A percentile compares a stretch with the other conserved stretches of the same genome.
These are phyloP conservation scores for Cladosporium sphaerospermum DNA, from an alignment of 2,329 filamentous ascomycete species.

Conservation along the genomic window DNA sequence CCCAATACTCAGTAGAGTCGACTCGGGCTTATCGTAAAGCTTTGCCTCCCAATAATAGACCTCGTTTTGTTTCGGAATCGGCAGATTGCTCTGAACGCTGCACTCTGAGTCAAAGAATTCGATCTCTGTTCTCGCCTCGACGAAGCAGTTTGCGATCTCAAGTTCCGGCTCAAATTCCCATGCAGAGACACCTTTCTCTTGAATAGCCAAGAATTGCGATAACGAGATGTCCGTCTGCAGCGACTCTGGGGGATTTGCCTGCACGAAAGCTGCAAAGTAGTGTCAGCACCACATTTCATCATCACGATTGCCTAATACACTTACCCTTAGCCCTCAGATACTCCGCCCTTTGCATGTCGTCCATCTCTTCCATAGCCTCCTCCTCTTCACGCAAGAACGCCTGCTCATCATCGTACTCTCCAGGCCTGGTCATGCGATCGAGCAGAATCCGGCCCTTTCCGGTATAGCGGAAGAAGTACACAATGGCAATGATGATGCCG, in stretches of 20 bases:
- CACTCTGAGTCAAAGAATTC: slow-evolving; percentile 98
- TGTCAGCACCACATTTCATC: slow-evolving; percentile 20
- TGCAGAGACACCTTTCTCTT: slow-evolving; percentile 98
- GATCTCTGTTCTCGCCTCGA: slow-evolving; percentile 91
- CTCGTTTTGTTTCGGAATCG: slow-evolving; percentile 97
- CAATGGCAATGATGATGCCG: slow-evolving; percentile 67
- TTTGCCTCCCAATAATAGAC: slow-evolving; percentile 99
- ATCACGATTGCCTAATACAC: slow-evolving; percentile 17
- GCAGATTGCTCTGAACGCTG: slow-evolving; percentile 92
- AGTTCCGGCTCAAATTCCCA: slow-evolving; percentile 99
- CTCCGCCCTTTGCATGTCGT: slow-evolving; percentile 82
- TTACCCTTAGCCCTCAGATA: slow-evolving; percentile 93
- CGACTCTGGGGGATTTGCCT: slow-evolving; percentile 91
- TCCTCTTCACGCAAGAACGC: slow-evolving; percentile 90
- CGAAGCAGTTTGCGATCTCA: slow-evolving; percentile 98
- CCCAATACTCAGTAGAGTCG: slow-evolving; percentile 79
- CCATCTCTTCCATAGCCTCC: slow-evolving; percentile 91
- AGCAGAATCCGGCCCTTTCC: slow-evolving; percentile 82
- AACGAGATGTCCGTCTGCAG: slow-evolving; percentile 93
- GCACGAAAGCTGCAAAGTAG: slow-evolving; percentile 67
- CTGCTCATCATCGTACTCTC: slow-evolving; percentile 97
- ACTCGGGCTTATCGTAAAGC: slow-evolving; percentile 94
- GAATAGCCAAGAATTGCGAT: slow-evolving; percentile 94
- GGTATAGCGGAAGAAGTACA: slow-evolving; percentile 94
- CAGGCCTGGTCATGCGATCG: slow-evolving; percentile 85